phyloP scores from a whole-genome alignment of 2,329 filamentous ascomycete genomes.

The Chaetoscypha palmicola region DNA sequence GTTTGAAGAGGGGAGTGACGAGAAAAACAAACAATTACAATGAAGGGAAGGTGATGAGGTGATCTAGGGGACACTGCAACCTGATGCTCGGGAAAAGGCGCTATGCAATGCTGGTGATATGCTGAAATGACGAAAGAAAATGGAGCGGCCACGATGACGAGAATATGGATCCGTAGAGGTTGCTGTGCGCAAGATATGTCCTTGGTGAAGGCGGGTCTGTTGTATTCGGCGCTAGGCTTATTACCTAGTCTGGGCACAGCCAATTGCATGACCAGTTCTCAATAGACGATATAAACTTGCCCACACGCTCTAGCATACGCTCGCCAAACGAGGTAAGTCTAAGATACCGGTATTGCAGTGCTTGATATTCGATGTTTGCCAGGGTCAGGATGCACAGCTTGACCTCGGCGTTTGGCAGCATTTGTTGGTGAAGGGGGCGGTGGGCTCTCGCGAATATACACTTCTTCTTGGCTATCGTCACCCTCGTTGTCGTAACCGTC shows the following conservation, averaged over 20 bases:
- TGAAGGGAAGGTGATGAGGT: constrained; percentile 3
- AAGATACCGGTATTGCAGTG: constrained; percentile 8
- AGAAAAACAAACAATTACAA: constrained; percentile 8
- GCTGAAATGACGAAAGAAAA: constrained; percentile 15
- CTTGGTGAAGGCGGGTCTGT: neutral
- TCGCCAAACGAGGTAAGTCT: neutral
- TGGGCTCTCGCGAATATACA: constrained; percentile 39
- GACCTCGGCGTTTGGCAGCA: constrained; percentile 12
- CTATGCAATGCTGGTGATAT: constrained; percentile 19
- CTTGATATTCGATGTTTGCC: constrained; percentile 9
- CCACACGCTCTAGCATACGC: neutral
- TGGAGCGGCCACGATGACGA: neutral
- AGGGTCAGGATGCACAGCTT: constrained; percentile 11
- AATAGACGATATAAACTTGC: neutral
- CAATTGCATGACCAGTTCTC: neutral
- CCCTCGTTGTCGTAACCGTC: constrained; percentile 23
- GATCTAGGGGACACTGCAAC: constrained; percentile 7
- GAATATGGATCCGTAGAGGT: neutral
- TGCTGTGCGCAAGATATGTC: neutral
- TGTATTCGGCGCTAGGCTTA: neutral
- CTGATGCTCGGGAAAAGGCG: constrained; percentile 14
- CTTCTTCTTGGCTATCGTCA: constrained; percentile 17
- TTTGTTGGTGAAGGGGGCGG: constrained; percentile 21
- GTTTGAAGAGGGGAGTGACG: constrained; percentile 19
- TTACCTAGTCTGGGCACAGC: neutral